Conservation (phyloP, 2,329 filamentous ascomycete species). For the Botrytis cinerea region DNA sequence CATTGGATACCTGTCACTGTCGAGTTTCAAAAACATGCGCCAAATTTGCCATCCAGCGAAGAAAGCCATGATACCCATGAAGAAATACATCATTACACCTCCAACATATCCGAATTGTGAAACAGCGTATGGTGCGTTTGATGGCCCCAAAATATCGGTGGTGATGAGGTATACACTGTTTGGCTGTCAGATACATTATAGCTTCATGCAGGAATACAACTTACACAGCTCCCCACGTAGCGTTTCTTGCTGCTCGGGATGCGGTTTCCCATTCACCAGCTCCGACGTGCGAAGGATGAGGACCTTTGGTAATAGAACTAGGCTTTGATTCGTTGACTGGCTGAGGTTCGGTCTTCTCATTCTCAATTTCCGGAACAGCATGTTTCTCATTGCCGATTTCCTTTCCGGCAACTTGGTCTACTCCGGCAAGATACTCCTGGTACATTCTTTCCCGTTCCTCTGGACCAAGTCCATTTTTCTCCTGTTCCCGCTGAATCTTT, state of each 20-base stretch:
- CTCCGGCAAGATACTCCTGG: constrained; percentile 23
- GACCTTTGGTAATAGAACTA: neutral
- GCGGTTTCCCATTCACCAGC: constrained; percentile 49
- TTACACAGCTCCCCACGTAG: constrained; percentile 48
- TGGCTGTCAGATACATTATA: neutral
- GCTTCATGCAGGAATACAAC: neutral
- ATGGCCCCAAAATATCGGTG: constrained; percentile 32
- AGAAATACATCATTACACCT: constrained; percentile 28
- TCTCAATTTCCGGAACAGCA: neutral
- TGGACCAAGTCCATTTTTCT: constrained; percentile 27
- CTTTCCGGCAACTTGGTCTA: constrained; percentile 7
- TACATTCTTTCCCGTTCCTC: constrained; percentile 32
- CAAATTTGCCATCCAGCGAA: constrained; percentile 33
- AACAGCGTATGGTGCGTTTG: constrained; percentile 19
- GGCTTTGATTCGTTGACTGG: constrained; percentile 6
- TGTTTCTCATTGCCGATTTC: constrained; percentile 25
- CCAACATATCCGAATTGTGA: constrained; percentile 24
- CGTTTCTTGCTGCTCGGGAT: constrained; percentile 49
- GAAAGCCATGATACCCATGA: constrained; percentile 33
- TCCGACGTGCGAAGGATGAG: neutral
- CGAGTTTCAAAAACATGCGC: constrained; percentile 33
- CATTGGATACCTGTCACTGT: constrained; percentile 31
- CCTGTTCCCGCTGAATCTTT: constrained; percentile 38
- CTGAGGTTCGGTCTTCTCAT: constrained; percentile 9
- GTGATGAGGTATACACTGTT: constrained; percentile 38